Percentiles rank a stretch among this genome's conserved stretches.
Conservation (phyloP, 202 grass and related monocot genomes). For the Dendrocalamus latiflorus region DNA sequence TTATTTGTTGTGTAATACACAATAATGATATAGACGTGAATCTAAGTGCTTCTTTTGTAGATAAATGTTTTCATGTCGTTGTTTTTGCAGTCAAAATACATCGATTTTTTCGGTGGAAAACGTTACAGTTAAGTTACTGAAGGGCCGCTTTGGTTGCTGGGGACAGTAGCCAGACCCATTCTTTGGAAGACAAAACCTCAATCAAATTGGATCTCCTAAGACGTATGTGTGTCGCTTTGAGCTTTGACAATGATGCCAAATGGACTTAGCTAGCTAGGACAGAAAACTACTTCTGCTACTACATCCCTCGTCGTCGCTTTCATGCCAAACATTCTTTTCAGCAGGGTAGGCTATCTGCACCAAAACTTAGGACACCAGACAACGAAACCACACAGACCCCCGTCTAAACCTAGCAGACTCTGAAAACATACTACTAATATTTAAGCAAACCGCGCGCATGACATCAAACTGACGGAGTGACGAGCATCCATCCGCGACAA, state of each 20-base stretch:
- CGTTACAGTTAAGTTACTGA: neutral
- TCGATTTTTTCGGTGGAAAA: neutral
- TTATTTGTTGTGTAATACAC: conserved; percentile 1
- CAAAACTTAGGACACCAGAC: neutral
- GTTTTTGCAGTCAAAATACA: neutral
- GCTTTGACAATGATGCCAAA: neutral
- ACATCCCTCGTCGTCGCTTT: neutral
- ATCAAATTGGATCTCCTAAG: neutral
- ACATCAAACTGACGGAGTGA: neutral
- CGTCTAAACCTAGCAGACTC: neutral
- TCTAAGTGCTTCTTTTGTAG: too few relatives aligned
- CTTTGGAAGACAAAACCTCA: neutral
- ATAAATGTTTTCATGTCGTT: neutral
- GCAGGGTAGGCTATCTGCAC: neutral
- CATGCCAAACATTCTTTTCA: neutral
- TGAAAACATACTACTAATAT: too few relatives aligned
- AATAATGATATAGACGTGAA: neutral
- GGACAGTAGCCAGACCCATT: neutral
- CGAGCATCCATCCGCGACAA: neutral
- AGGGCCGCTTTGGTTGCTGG: neutral
- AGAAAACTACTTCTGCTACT: too few relatives aligned
- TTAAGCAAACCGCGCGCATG: neutral
- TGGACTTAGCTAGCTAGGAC: neutral
- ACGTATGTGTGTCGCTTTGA: neutral
- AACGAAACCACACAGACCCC: neutral